These are phyloP conservation scores for Tolypocladium paradoxum DNA, from an alignment of 2,329 filamentous ascomycete genomes.

Conservation along the genomic window DNA sequence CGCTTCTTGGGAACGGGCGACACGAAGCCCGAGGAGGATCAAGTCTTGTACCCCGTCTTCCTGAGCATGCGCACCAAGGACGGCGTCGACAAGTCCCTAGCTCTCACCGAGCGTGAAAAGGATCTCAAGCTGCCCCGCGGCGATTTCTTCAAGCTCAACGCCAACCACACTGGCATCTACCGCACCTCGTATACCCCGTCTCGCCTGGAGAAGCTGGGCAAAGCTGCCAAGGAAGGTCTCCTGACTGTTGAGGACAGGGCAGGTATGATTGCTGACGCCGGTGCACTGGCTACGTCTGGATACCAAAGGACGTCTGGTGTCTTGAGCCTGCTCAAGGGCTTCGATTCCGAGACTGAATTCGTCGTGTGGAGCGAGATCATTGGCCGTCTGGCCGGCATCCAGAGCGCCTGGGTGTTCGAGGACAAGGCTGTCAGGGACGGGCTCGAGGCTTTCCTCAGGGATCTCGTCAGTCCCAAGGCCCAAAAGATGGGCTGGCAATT, in stretches of 20 bases:
- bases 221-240: conserved; percentile 62
- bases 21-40: conserved; percentile 85
- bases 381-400: conserved; percentile 65
- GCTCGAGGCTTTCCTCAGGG: conserved; percentile 72
- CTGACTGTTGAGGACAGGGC: conserved; percentile 83
- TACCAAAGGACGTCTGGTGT: conserved; percentile 91
- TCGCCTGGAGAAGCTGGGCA: conserved; percentile 75
- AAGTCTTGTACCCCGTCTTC: conserved; percentile 81
- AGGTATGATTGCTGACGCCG: conserved; percentile 90
- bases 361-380: conserved; percentile 94
- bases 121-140: conserved; percentile 66
- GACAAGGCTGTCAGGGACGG: conserved; percentile 62
- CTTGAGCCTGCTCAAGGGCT: conserved; percentile 73
- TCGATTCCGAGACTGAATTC: conserved; percentile 74
- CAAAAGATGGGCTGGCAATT: conserved; percentile 87
- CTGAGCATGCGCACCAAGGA: conserved; percentile 74
- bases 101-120: conserved; percentile 47
- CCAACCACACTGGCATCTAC: conserved; percentile 87
- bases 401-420: conserved; percentile 73
- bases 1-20: conserved; percentile 88
- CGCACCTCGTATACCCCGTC: conserved; percentile 79
- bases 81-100: conserved; percentile 56
- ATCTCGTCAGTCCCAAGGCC: conserved; percentile 66
- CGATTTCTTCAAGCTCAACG: conserved; percentile 95
- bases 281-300: conserved; percentile 77